Evolutionary conservation across 2,329 filamentous ascomycete genomes (phyloP).

Genomic region (Hypoxylon sp.): DNA sequence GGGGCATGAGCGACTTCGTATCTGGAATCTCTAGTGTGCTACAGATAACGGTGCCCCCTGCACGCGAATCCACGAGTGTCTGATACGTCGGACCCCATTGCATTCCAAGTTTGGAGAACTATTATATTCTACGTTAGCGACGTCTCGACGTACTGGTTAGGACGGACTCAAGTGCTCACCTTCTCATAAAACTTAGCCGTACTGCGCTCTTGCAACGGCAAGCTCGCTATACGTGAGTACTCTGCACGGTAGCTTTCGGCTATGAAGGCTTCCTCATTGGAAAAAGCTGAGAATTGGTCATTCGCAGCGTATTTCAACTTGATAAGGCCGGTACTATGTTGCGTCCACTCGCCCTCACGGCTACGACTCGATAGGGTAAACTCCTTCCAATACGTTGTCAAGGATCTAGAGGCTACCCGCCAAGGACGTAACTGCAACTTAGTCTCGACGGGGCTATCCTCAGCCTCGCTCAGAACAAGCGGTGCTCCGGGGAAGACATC

Average conservation of each 20-base stretch:
- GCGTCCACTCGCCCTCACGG: constrained; percentile 49
- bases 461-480: constrained; percentile 48
- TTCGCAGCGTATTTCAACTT: constrained; percentile 49
- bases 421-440: constrained; percentile 52
- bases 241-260: constrained; percentile 48
- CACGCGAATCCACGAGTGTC: constrained; percentile 44
- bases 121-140: constrained; percentile 6
- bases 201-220: constrained; percentile 41
- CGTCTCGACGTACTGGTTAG: neutral
- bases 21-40: constrained; percentile 49
- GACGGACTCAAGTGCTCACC: constrained; percentile 4
- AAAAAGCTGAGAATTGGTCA: constrained; percentile 45
- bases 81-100: constrained; percentile 50
- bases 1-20: constrained; percentile 49
- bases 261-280: constrained; percentile 45
- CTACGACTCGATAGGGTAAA: constrained; percentile 49
- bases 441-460: constrained; percentile 49
- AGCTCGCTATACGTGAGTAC: constrained; percentile 44
- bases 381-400: constrained; percentile 52
- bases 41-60: constrained; percentile 43
- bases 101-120: constrained; percentile 50
- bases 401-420: constrained; percentile 49
- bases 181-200: constrained; percentile 50
- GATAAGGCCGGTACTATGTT: constrained; percentile 51
- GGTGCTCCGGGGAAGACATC: constrained; percentile 51